Evolutionary conservation across 345 rosid genomes (phyloP), one percentile per base, ranked within the genome.

Genomic region (Salix dunnii): DNA sequence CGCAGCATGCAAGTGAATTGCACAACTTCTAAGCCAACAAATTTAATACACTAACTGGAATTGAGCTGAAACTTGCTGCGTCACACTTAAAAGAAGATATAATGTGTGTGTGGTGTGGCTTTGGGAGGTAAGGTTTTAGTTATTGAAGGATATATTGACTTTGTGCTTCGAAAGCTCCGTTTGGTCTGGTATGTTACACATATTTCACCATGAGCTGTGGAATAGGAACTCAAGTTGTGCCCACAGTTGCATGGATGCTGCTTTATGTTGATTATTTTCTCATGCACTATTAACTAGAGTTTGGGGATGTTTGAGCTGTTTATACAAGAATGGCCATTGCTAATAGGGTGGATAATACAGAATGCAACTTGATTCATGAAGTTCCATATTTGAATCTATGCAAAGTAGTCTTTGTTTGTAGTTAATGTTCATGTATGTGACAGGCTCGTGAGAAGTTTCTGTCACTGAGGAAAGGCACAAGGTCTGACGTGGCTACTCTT

Each of bases 361-460:
- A 33, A 66, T 66, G 46, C 35, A 30, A 42, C 69, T 20, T 31
- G n/a, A 66, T 20, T 4, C 28, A n/a, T 58, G 63, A 58, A 58
- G 14, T n/a, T 58, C 27, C 28, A 58, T 4, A 66, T 33, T 66
- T 66, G 23, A 31, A 66, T 66, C 30, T 18, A 8, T 66, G 69
- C 21, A 7, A 20, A 30, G 7, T 18, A 18, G 23, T 20, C 4
- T 40, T 38, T 43, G 28, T 68, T 36, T 40, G 7, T 68, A 60
- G 62, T 46, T 61, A 30, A 70, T 70, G 35, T n/a, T 61, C 14
- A n/a, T 33, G 4, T 61, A 25, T 78, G 68, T 9, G 33, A 30
- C 81, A 95, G 99, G 94, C 97, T 79, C 98, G 99, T 75, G 99
- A 95, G 85, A 95, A 93, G 86, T 95, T 91, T 87, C 86, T 95